These are phyloP conservation scores for Gracilaria vermiculophylla DNA, from an alignment of 23 red algal species.

Conservation along the genomic window DNA sequence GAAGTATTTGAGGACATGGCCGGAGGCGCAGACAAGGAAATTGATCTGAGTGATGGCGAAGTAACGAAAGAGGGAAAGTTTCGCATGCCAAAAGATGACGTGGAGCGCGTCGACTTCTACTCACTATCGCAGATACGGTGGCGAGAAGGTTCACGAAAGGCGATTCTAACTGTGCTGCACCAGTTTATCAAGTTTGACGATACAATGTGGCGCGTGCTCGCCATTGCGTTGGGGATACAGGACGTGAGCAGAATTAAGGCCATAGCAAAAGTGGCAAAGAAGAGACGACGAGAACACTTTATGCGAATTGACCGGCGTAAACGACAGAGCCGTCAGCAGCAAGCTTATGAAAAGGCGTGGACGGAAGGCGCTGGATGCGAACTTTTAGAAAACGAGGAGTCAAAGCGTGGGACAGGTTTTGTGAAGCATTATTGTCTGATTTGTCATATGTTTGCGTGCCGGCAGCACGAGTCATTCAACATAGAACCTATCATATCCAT, in stretches of 20 bases:
- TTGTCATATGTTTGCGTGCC: slow-evolving; percentile 60
- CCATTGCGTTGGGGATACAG: slow-evolving; percentile 41
- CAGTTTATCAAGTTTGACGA: slow-evolving; percentile 54
- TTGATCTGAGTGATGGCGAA: slow-evolving; percentile 70
- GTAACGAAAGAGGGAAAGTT: slow-evolving; percentile 49
- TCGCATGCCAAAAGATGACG: slow-evolving; percentile 55
- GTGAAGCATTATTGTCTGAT: slow-evolving; percentile 55
- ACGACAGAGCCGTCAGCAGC: not conserved
- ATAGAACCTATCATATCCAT: slow-evolving; percentile 58
- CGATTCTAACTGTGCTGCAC: slow-evolving; percentile 40
- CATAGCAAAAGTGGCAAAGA: slow-evolving; percentile 56
- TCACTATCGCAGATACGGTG: slow-evolving; percentile 37
- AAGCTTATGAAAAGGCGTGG: not conserved
- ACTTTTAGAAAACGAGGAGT: slow-evolving; percentile 15
- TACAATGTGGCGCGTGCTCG: slow-evolving; percentile 54
- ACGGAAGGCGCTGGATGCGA: not conserved
- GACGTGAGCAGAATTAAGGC: slow-evolving; percentile 41
- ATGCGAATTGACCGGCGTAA: not conserved
- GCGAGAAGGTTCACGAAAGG: slow-evolving; percentile 46
- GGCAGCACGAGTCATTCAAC: slow-evolving; percentile 40
- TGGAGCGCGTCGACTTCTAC: slow-evolving; percentile 47
- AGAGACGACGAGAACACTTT: slow-evolving; percentile 14
- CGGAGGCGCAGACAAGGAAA: slow-evolving; percentile 29
- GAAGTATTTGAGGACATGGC: slow-evolving; percentile 73
- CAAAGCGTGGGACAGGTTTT: not conserved